Conservation (phyloP, 1,284 basidiomycete species). For the Veloboletus limbatus region DNA sequence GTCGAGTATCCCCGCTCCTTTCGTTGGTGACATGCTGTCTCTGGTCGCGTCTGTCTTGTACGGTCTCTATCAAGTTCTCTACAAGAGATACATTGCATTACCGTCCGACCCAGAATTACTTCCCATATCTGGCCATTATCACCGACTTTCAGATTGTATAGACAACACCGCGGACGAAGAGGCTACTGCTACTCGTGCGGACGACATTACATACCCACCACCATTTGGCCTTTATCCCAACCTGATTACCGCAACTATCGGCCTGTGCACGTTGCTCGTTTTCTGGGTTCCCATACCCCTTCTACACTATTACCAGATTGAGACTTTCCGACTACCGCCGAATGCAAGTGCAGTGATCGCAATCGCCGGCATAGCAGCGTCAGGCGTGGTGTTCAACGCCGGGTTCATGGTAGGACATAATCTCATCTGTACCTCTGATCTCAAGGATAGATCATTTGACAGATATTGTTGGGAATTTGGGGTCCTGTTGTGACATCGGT, state of each 20-base stretch:
- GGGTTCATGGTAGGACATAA: constrained; percentile 63
- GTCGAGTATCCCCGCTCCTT: constrained; percentile 43
- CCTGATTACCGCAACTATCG: constrained; percentile 65
- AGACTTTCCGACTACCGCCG: constrained; percentile 59
- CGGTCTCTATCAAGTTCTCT: constrained; percentile 73
- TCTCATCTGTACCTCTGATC: constrained; percentile 1
- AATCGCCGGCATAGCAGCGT: constrained; percentile 60
- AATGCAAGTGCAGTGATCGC: constrained; percentile 41
- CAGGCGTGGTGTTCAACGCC: constrained; percentile 73
- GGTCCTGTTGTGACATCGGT: constrained; percentile 84
- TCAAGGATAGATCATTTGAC: constrained; percentile 9
- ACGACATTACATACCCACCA: constrained; percentile 47
- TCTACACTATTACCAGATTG: constrained; percentile 57
- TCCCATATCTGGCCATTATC: constrained; percentile 41
- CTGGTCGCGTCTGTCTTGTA: constrained; percentile 65
- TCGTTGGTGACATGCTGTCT: constrained; percentile 75
- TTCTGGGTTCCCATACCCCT: constrained; percentile 75
- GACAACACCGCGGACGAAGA: constrained; percentile 27
- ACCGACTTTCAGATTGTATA: constrained; percentile 39
- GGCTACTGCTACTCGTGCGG: constrained; percentile 8
- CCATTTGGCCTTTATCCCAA: constrained; percentile 82
- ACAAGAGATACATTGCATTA: constrained; percentile 74
- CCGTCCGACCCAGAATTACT: constrained; percentile 54
- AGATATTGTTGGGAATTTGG: constrained; percentile 79
- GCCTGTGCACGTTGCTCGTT: constrained; percentile 58